phyloP scores from a whole-genome alignment of 208 protist species.

The Trypanosoma scelopori region DNA sequence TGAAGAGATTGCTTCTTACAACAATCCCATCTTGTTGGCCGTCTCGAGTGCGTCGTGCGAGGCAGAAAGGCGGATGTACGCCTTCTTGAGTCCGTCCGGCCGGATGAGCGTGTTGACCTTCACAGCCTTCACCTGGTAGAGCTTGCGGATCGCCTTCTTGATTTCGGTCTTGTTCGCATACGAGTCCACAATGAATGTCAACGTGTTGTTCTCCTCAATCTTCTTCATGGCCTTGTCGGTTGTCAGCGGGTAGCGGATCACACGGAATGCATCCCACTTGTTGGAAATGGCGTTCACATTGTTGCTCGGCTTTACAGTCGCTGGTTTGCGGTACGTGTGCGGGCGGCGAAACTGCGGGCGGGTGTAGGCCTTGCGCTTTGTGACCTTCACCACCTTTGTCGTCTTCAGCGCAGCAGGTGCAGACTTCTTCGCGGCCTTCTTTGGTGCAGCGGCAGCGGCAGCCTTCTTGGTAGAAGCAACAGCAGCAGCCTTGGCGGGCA shows the following conservation, averaged over 20 bases:
- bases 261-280: slow-evolving; percentile 85
- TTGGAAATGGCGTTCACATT: slow-evolving; percentile 78
- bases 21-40: slow-evolving; percentile 97
- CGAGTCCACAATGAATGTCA: slow-evolving; percentile 99
- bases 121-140: slow-evolving; percentile 97
- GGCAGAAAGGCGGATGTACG: slow-evolving; percentile 96
- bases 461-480: slow-evolving; percentile 27
- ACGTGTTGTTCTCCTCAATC: slow-evolving; percentile 99
- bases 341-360: slow-evolving; percentile 96
- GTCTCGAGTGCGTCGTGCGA: slow-evolving; percentile 97
- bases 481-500: slow-evolving; percentile 63
- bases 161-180: slow-evolving; percentile 98
- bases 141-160: slow-evolving; percentile 96
- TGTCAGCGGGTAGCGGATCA: slow-evolving; percentile 98
- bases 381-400: slow-evolving; percentile 87
- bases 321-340: slow-evolving; percentile 92
- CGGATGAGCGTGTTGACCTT: slow-evolving; percentile 99
- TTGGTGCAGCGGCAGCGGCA: slow-evolving; percentile 49
- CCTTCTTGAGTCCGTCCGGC: slow-evolving; percentile 98
- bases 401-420: slow-evolving; percentile 26
- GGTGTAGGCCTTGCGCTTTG: slow-evolving; percentile 95
- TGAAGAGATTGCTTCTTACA: slow-evolving; percentile 44
- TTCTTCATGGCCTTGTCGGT: slow-evolving; percentile 99
- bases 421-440: slow-evolving; percentile 44
- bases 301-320: slow-evolving; percentile 92